Evolutionary conservation across 352 stramenopile species (phyloP), one percentile per base, ranked within the genome.

Genomic region (Globisporangium yorkense): DNA sequence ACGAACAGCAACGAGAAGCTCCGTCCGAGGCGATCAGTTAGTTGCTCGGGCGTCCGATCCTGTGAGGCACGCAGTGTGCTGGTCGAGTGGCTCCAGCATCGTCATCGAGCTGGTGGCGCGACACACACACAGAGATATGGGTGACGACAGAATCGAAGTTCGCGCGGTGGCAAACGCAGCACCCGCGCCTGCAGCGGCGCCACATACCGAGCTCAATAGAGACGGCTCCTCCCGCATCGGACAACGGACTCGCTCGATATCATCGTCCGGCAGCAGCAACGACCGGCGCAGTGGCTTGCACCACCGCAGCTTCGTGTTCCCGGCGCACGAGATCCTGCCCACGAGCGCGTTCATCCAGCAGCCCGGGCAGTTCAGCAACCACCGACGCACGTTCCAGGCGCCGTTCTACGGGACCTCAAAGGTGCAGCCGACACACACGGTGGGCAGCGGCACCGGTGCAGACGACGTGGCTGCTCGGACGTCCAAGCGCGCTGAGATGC

Each of bases 231-330:
- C 57, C 59, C 51, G 59, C 44, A 40, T 59, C n/a, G 51, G 46
- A 2, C 51, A 59, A 27, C 48, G 39, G 45, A 65, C 49, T 44
- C 52, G 35, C 24, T 65, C 59, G 2, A 39, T 45, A 20, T 63
- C 52, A 5, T 72, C 63, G 4, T 74, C 69, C 0, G 63, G 63
- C 27, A 64, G 43, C 21, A 68, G 58, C 43, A 68, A 64, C 15
- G 64, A 71, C 21, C 59, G 68, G 5, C 66, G 65, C 31, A 74
- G 61, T 53, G 63, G 65, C 21, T 9, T 65, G 24, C 57, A 68
- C 16, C 70, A 79, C 53, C 70, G 70, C 21, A 79, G 70, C 55
- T 78, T 78, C 20, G 20, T 75, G 12, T 79, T 72, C 44, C 67
- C 70, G 3, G 60, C 66, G 45, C 65, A 68, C 29, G 76, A 83